Base-by-base conservation (phyloP, 140 eudicot species). In the Cichorium intybus region DNA sequence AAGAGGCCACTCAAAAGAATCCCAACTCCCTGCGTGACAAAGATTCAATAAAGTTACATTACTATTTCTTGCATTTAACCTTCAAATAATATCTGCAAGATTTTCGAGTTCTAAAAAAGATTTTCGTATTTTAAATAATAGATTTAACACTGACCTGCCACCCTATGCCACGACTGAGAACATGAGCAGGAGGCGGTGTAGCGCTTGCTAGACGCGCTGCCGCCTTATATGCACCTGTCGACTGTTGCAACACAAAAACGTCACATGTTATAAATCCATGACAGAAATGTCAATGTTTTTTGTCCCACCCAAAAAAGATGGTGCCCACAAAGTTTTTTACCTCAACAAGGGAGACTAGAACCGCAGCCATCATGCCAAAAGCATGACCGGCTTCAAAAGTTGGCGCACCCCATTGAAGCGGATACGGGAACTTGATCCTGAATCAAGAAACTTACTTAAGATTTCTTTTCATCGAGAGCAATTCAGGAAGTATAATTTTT, bases 361-460 rank as follows among this genome's bases (percentile, higher is more conserved):
- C 97, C 20, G 99, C 97, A 64, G 97, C 87, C 99, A 94, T 94
- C 99, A 89, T 94, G 56, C 95, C 99, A 77, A 94, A 88, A 58
- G 99, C 83, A 78, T 94, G 99, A 27, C 97, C 97, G 18, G 95
- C 97, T 49, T 86, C 76, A 68, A 94, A 94, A 33, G 95, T 83
- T 64, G 99, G 99, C 22, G 99, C 99, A 31, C 99, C 99, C 99
- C 99, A 94, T 73, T 88, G 95, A 67, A 93, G 96, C 2, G 99
- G 99, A 68, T 93, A 93, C 10, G 97, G 99, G 58, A 93, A 80
- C 85, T 88, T 92, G 51, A 92, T 88, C 99, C 99, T 92, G 60
- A 73, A 81, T 39, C 62, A 48, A 24, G 22, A 18, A 12, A 56
- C 18, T 46, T 41, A 17, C 0, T 31, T 12, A 24, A 34, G 17